These are phyloP conservation scores for Vicia faba DNA, from an alignment of 306 rosid genomes.

Conservation along the genomic window DNA sequence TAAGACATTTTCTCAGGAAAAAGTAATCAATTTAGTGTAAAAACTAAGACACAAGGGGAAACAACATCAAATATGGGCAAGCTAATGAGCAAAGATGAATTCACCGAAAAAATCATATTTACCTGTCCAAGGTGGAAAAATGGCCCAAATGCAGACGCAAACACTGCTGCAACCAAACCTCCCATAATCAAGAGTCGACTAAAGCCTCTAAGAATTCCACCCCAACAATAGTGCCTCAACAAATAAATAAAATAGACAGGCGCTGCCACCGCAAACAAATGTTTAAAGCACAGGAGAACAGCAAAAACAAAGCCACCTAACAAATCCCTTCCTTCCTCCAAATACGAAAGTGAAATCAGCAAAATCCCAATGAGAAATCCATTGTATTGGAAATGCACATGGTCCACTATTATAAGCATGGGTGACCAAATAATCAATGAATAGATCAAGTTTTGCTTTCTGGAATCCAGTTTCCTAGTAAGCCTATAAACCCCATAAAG, in stretches of 20 bases:
- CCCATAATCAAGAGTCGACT: constrained; percentile 70
- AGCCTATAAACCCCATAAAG: constrained; percentile 69
- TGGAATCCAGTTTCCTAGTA: constrained; percentile 51
- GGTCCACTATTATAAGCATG: constrained; percentile 82
- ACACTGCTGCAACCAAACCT: constrained; percentile 60
- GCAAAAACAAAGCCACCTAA: constrained; percentile 78
- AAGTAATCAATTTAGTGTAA: constrained; percentile 16
- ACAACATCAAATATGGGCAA: constrained; percentile 20
- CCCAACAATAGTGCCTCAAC: constrained; percentile 86
- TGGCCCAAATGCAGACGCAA: constrained; percentile 80
- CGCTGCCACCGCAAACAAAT: constrained; percentile 89
- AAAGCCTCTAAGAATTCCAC: constrained; percentile 62
- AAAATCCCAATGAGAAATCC: constrained; percentile 90
- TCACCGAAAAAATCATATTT: constrained; percentile 25
- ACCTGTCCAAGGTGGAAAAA: constrained; percentile 89
- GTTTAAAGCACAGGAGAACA: constrained; percentile 76
- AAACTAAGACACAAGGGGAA: constrained; percentile 7
- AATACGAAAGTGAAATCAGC: constrained; percentile 75
- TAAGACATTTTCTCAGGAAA: not conserved
- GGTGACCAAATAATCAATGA: constrained; percentile 88
- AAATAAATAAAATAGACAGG: constrained; percentile 85
- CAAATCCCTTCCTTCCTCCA: constrained; percentile 91
- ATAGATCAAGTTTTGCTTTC: constrained; percentile 62
- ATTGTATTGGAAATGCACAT: constrained; percentile 88
- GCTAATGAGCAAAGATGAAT: constrained; percentile 11